phyloP scores from a whole-genome alignment of 176 grass and related monocot genomes.

The Canna indica region DNA sequence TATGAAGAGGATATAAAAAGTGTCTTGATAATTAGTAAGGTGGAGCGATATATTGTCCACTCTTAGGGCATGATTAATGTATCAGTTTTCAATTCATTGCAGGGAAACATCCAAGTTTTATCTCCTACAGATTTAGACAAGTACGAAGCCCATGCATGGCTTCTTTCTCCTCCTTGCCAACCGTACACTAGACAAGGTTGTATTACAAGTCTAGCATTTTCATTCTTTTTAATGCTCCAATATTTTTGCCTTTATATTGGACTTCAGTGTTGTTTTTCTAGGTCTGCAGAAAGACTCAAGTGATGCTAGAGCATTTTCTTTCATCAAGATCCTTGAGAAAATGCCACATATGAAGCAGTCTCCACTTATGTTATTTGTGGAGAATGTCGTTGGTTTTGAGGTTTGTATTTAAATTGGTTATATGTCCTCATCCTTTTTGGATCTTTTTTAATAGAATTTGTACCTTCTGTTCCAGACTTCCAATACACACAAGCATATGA shows the following conservation, averaged over 20 bases:
- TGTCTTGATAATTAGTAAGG: background rate
- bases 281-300: conserved; percentile 93
- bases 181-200: conserved; percentile 92
- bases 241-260: background rate
- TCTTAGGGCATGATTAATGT: background rate
- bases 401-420: conserved; percentile 33
- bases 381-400: conserved; percentile 97
- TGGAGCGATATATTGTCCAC: background rate
- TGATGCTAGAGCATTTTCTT: conserved; percentile 87
- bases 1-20: background rate
- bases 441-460: background rate
- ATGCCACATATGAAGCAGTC: conserved; percentile 64
- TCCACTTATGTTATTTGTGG: conserved; percentile 79
- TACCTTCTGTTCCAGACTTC: conserved; percentile 46
- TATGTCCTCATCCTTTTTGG: background rate
- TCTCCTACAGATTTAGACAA: conserved; percentile 67
- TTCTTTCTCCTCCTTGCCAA: conserved; percentile 97
- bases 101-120: conserved; percentile 91
- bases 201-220: conserved; percentile 15
- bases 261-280: conserved; percentile 24
- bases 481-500: conserved; percentile 70
- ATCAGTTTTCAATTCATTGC: conserved; percentile 3
- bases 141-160: conserved; percentile 75
- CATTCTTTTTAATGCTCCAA: conserved; percentile 6
- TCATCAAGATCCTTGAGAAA: conserved; percentile 83